A percentile compares a stretch with the other conserved stretches of the same genome.
phyloP scores from a whole-genome alignment of 2,329 filamentous ascomycete species.

The Venturia carpophila region DNA sequence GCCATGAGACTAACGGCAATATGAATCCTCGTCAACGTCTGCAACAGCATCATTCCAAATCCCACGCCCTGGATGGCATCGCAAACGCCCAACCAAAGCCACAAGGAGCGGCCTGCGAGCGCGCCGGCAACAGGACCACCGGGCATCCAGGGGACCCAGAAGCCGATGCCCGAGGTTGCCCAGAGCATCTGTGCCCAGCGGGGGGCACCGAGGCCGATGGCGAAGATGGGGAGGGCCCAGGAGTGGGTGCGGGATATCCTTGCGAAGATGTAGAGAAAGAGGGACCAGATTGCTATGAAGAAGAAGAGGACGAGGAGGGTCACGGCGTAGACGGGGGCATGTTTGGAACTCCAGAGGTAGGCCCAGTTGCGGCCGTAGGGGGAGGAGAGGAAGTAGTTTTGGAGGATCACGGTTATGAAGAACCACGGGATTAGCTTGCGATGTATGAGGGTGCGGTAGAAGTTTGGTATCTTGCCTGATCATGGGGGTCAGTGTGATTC shows the following conservation, averaged over 20 bases:
- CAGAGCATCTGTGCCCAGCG: conserved; percentile 63
- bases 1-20: conserved; percentile 54
- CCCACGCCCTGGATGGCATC: conserved; percentile 59
- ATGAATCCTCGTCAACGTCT: conserved; percentile 57
- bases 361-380: conserved; percentile 61
- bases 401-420: conserved; percentile 54
- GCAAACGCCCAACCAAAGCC: conserved; percentile 60
- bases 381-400: conserved; percentile 60
- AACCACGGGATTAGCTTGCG: conserved; percentile 62
- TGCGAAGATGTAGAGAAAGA: conserved; percentile 45
- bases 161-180: conserved; percentile 54
- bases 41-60: conserved; percentile 59
- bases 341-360: conserved; percentile 52
- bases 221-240: conserved; percentile 61
- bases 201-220: conserved; percentile 57
- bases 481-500: not conserved
- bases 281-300: conserved; percentile 49
- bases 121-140: conserved; percentile 47
- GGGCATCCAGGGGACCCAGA: conserved; percentile 54
- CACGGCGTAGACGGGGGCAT: conserved; percentile 50
- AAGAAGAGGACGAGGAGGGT: conserved; percentile 50
- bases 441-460: conserved; percentile 54
- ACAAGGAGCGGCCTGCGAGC: conserved; percentile 49
- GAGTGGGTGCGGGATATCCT: conserved; percentile 51
- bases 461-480: conserved; percentile 54